Evolutionary conservation across 805 yeast genomes (phyloP).

Genomic region (Crinitomyces ghanaensis): DNA sequence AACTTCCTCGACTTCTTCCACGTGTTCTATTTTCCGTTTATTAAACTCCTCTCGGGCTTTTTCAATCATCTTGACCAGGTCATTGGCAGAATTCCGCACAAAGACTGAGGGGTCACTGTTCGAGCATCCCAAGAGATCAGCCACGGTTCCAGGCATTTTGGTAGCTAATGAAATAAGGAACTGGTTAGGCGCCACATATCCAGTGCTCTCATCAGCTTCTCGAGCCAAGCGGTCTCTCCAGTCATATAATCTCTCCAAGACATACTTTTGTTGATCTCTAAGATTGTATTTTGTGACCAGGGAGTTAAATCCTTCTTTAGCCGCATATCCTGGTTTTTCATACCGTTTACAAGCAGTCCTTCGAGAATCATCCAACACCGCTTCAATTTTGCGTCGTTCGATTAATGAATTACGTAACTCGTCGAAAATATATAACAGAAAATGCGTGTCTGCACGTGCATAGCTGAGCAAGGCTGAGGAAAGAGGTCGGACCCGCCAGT

Average conservation of each 20-base stretch:
- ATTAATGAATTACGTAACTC: slow-evolving; percentile 53
- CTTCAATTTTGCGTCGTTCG: slow-evolving; percentile 31
- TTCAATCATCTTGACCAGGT: slow-evolving; percentile 44
- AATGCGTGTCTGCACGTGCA: slow-evolving; percentile 94
- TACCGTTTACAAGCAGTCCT: slow-evolving; percentile 70
- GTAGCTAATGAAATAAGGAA: slow-evolving; percentile 50
- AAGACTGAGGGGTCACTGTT: slow-evolving; percentile 37
- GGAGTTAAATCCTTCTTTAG: slow-evolving; percentile 51
- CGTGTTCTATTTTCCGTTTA: background rate
- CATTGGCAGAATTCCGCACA: slow-evolving; percentile 47
- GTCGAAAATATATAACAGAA: slow-evolving; percentile 69
- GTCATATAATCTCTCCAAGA: slow-evolving; percentile 50
- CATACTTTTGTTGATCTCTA: slow-evolving; percentile 38
- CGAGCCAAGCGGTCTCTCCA: slow-evolving; percentile 84
- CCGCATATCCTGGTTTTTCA: slow-evolving; percentile 54
- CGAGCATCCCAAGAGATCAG: slow-evolving; percentile 19
- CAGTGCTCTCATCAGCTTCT: slow-evolving; percentile 67
- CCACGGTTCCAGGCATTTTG: slow-evolving; percentile 45
- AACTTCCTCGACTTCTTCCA: slow-evolving; percentile 3
- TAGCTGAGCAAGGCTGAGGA: slow-evolving; percentile 64
- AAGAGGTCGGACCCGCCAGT: slow-evolving; percentile 89
- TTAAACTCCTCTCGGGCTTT: slow-evolving; percentile 1
- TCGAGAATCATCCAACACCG: slow-evolving; percentile 62
- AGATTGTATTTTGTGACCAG: slow-evolving; percentile 57
- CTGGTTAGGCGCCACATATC: slow-evolving; percentile 78